These are phyloP conservation scores for Epicoccum nigrum DNA, from an alignment of 2,329 filamentous ascomycete species.

Conservation along the genomic window DNA sequence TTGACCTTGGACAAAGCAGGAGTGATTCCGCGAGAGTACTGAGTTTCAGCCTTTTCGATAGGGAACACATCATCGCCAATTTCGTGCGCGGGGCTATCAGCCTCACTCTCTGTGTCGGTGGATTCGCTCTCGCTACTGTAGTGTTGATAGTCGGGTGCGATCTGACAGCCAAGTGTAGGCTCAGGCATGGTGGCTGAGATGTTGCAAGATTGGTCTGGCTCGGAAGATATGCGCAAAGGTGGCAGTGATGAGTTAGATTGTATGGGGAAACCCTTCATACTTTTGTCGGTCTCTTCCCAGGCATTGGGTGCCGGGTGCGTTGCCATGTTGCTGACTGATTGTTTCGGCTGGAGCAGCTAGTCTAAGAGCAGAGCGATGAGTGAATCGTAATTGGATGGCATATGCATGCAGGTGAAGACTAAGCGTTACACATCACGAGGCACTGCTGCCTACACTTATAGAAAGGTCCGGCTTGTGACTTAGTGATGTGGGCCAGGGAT, in stretches of 20 bases:
- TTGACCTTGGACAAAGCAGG: conserved; percentile 17
- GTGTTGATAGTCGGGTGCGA: conserved; percentile 33
- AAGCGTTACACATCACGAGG: conserved; percentile 13
- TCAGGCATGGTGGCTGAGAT: conserved; percentile 19
- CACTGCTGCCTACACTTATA: no score
- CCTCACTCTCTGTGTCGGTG: conserved; percentile 17
- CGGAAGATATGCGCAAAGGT: neutral
- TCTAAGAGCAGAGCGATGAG: neutral
- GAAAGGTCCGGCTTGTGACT: no score
- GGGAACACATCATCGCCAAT: conserved; percentile 7
- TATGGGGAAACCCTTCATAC: neutral
- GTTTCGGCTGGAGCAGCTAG: conserved; percentile 2
- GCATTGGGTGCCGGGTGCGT: neutral
- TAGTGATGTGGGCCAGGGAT: conserved; percentile 11
- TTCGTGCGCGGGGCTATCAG: conserved; percentile 4
- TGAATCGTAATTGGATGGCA: neutral
- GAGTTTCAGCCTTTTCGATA: conserved; percentile 33
- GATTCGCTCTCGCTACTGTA: conserved; percentile 20
- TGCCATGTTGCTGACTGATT: conserved; percentile 16
- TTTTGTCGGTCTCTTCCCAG: neutral
- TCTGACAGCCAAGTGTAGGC: conserved; percentile 34
- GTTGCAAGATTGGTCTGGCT: neutral
- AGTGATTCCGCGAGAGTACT: conserved; percentile 13
- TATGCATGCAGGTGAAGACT: conserved; percentile 10
- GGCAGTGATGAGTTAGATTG: neutral